Conservation (phyloP, 495 filamentous ascomycete species). For the Staphylotrichum longicolle region DNA sequence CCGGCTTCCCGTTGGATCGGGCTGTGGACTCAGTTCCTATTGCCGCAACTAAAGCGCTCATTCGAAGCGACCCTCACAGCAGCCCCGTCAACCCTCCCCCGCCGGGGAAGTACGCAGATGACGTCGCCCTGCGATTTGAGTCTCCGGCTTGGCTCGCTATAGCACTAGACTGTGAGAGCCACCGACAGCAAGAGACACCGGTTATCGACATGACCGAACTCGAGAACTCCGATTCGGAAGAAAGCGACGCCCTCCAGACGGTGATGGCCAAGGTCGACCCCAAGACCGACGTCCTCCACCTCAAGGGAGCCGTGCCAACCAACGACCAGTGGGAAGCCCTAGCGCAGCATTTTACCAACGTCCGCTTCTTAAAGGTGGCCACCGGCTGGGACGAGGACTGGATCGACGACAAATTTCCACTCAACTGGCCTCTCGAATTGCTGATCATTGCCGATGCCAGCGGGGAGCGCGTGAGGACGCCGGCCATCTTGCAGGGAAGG, state of each 20-base stretch:
- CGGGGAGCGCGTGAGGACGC: conserved; percentile 7
- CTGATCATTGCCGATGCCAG: conserved; percentile 14
- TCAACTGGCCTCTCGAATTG: conserved; percentile 15
- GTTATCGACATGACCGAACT: conserved; percentile 2
- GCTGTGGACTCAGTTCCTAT: too few species aligned
- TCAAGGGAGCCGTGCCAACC: neutral
- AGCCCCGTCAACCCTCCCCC: too few species aligned
- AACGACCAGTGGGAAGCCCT: conserved; percentile 6
- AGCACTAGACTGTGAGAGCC: neutral
- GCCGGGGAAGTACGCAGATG: too few species aligned
- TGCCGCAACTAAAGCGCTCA: too few species aligned
- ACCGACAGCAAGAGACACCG: neutral
- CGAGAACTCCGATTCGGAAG: neutral
- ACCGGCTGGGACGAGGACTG: conserved; percentile 10
- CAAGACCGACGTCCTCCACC: conserved; percentile 2
- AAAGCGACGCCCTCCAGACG: neutral
- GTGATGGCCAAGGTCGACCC: neutral
- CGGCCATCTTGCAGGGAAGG: conserved; percentile 11
- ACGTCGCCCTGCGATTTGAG: neutral
- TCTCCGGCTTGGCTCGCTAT: neutral
- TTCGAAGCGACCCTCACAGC: too few species aligned
- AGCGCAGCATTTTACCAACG: conserved; percentile 3
- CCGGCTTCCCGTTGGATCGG: too few species aligned
- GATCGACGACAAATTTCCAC: conserved; percentile 6
- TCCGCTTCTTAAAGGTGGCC: neutral